Evolutionary conservation across 495 filamentous ascomycete species (phyloP).

Genomic region (Friedmanniomyces endolithicus): DNA sequence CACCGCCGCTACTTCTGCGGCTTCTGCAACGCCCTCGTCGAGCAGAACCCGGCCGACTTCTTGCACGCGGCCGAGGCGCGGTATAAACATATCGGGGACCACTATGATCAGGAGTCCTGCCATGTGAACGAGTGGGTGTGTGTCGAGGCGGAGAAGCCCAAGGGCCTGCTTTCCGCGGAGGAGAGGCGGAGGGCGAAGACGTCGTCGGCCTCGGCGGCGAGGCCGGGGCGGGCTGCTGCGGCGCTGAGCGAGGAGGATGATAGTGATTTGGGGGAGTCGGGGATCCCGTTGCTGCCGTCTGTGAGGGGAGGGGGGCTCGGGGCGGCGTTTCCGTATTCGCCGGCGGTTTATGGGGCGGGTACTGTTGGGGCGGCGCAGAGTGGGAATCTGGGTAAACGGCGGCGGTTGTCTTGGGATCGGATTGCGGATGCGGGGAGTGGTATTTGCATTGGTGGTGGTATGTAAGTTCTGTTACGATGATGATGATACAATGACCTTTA

Average conservation of each 20-base stretch:
- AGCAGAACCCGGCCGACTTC: conserved; percentile 33
- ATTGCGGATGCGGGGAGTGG: no score
- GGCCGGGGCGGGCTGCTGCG: background rate
- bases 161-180: conserved; percentile 10
- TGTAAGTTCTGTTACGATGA: no score
- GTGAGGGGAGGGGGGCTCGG: no score
- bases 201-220: background rate
- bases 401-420: no score
- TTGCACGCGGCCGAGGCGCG: conserved; percentile 53
- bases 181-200: background rate
- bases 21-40: conserved; percentile 54
- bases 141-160: conserved; percentile 23
- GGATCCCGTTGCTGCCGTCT: background rate
- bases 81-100: conserved; percentile 78
- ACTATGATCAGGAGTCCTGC: conserved; percentile 46
- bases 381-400: no score
- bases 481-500: no score
- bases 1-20: conserved; percentile 79
- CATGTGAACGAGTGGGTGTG: conserved; percentile 40
- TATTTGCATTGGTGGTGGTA: no score
- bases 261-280: background rate
- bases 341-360: no score
- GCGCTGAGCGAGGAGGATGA: no score
- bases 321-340: no score
- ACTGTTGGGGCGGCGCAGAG: no score